Evolutionary conservation across 441 rosid genomes (phyloP).

Genomic region (Gossypium armourianum): DNA sequence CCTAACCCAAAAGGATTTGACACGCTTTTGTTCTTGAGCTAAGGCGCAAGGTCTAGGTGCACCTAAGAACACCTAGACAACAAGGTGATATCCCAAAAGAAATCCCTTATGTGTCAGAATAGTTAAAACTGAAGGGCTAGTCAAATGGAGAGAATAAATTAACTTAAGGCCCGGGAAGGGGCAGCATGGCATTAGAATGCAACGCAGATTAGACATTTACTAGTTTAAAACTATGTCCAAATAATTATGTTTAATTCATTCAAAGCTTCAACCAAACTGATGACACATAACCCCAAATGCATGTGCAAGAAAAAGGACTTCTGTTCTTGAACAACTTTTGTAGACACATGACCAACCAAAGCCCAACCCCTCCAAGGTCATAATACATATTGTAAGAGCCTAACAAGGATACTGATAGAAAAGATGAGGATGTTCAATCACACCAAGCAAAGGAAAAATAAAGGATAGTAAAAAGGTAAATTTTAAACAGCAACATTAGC

Average conservation of each 20-base stretch:
- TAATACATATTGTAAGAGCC: neutral
- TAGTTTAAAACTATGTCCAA: neutral
- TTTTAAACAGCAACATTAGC: conserved; percentile 13
- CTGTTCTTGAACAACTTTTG: neutral
- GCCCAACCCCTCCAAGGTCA: neutral
- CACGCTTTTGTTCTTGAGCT: neutral
- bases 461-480: neutral
- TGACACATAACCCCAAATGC: neutral
- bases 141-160: neutral
- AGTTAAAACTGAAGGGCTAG: neutral
- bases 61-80: neutral
- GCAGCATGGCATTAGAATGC: neutral
- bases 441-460: neutral
- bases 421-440: conserved; percentile 5
- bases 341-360: neutral
- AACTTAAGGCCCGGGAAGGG: neutral
- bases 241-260: neutral
- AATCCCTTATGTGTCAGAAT: neutral
- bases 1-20: neutral
- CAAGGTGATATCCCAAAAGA: neutral
- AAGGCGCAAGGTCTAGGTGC: neutral
- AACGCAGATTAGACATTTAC: neutral
- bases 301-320: neutral
- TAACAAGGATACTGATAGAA: neutral
- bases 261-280: neutral